A percentile compares a stretch with the other conserved stretches of the same genome.
These are phyloP conservation scores for Stachybotrys elegans DNA, from an alignment of 2,329 filamentous ascomycete genomes.

Conservation along the genomic window DNA sequence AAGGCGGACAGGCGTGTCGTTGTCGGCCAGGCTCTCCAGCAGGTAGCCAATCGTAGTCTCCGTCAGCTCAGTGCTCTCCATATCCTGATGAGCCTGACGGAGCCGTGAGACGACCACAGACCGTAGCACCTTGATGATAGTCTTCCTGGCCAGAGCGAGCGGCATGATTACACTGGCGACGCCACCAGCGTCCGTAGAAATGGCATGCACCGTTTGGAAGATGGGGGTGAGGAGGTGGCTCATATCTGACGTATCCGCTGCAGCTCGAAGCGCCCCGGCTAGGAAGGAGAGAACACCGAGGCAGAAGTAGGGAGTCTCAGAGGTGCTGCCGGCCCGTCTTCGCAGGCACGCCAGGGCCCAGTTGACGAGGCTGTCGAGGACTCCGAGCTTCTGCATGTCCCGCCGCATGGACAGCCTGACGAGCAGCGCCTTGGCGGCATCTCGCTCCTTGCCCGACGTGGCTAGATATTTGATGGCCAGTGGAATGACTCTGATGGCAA, in stretches of 20 bases:
- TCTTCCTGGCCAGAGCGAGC: constrained; percentile 76
- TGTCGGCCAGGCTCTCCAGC: constrained; percentile 73
- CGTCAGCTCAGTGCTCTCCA: constrained; percentile 49
- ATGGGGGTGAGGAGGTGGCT: constrained; percentile 59
- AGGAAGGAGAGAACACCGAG: constrained; percentile 78
- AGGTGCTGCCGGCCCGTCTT: constrained; percentile 28
- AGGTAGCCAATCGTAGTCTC: constrained; percentile 81
- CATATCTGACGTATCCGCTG: constrained; percentile 71
- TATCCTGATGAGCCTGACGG: constrained; percentile 39
- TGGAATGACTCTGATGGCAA: constrained; percentile 65
- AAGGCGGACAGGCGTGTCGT: constrained; percentile 85
- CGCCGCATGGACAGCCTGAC: constrained; percentile 76
- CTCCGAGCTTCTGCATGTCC: constrained; percentile 77
- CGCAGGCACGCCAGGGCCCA: constrained; percentile 65
- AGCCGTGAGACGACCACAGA: constrained; percentile 66
- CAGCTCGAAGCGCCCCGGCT: constrained; percentile 63
- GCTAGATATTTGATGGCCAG: constrained; percentile 68
- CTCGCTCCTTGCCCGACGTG: constrained; percentile 78
- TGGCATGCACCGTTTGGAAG: constrained; percentile 58
- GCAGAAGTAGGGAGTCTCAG: constrained; percentile 62
- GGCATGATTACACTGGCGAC: constrained; percentile 53
- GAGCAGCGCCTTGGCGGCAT: constrained; percentile 78
- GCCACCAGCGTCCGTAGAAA: constrained; percentile 46
- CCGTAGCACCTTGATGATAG: constrained; percentile 78
- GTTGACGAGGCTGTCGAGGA: constrained; percentile 62